Evolutionary conservation across 768 basidiomycete genomes (phyloP), one percentile per base, ranked within the genome.

Genomic region (Mycena haematopus): DNA sequence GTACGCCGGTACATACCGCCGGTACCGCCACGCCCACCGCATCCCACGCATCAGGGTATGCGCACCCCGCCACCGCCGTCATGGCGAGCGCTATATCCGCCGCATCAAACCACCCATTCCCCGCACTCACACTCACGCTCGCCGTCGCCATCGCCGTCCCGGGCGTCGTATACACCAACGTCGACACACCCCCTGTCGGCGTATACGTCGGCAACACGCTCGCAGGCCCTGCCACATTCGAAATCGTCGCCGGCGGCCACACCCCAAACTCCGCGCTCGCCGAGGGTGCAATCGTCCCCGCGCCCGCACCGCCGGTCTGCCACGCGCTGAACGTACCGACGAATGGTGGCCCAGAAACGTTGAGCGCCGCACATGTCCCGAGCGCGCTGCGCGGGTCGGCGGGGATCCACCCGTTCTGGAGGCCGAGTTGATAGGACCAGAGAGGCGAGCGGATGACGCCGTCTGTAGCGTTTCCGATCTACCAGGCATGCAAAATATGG

Each of bases 241-340:
- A 63, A 58, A 79, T 68, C 8, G 72, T 71, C 14, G 69, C 62
- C 19, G 76, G 73, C 2, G 80, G 80, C 79, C 79, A 81, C 6
- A 70, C 65, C 63, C 60, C 46, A 42, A 78, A 77, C 9, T 70
- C 59, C 0, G 68, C 58, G 1, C 66, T 65, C 36, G 67, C n/a
- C 68, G 70, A 11, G 1, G 62, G 27, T 6, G 38, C 60, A 47
- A 62, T 55, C 0, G 60, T 62, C 10, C 60, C 60, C 6, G 83
- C 84, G 9, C 81, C 83, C 22, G 77, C 65, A n/a, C 86, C 84
- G 53, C 88, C 86, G 1, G 87, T 88, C 71, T 85, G 84, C 80
- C 82, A 87, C 0, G 84, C 59, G 36, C 73, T 68, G 68, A 82
- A 82, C 19, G 76, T 69, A 15, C 78, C 78, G 63, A 70, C 22